Conservation (phyloP, 164 flowering plant genomes). For the Santalum album region DNA sequence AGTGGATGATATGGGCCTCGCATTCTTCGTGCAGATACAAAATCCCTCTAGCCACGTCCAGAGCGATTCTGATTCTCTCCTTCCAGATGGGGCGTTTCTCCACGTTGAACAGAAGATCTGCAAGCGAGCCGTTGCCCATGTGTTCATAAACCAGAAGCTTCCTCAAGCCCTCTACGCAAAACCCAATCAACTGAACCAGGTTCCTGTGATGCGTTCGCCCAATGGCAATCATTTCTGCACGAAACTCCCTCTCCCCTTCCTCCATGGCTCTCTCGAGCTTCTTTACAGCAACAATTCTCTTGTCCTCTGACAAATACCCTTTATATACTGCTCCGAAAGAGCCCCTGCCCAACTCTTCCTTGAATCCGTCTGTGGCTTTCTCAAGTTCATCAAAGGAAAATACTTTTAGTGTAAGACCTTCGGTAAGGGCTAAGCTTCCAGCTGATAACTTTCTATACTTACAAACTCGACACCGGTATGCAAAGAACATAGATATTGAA, state of each 20-base stretch:
- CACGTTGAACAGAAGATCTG: conserved; percentile 18
- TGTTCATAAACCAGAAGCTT: conserved; percentile 32
- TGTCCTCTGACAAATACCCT: conserved; percentile 8
- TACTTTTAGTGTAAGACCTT: conserved; percentile 11
- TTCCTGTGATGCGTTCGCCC: conserved; percentile 24
- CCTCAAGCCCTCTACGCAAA: conserved; percentile 13
- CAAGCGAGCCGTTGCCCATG: conserved; percentile 32
- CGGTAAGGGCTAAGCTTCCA: conserved; percentile 1
- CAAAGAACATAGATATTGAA: conserved; percentile 3
- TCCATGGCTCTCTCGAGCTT: conserved; percentile 11
- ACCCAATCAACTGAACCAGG: conserved; percentile 23
- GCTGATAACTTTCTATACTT: conserved; percentile 2
- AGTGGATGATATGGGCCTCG: conserved; percentile 24
- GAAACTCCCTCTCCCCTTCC: conserved; percentile 24
- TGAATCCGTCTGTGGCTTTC: conserved; percentile 14
- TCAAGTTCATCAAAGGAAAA: conserved; percentile 18
- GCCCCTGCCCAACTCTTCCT: conserved; percentile 20
- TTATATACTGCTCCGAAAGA: conserved; percentile 22
- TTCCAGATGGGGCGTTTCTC: conserved; percentile 19
- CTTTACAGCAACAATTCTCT: conserved; percentile 21
- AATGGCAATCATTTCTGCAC: conserved; percentile 17
- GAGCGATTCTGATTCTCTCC: conserved; percentile 20
- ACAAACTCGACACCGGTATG: conserved; percentile 4
- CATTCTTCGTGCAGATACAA: conserved; percentile 33
- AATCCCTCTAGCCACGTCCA: conserved; percentile 24